Percentiles rank a stretch among this genome's conserved stretches.
phyloP scores from a whole-genome alignment of 495 filamentous ascomycete species.

The Daldinia loculata region DNA sequence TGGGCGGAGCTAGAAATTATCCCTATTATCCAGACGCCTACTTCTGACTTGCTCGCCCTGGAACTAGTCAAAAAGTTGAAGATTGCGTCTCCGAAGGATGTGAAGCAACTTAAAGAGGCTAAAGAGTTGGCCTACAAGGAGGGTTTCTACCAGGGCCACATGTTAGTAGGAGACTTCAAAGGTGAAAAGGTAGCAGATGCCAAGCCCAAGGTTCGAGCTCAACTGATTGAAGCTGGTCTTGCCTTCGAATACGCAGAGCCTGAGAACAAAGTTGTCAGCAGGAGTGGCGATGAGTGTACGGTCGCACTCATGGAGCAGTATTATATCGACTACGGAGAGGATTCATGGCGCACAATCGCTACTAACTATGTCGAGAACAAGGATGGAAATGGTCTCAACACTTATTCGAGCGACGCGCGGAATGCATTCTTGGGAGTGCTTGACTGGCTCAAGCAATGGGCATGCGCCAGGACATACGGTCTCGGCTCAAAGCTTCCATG shows the following conservation, averaged over 20 bases:
- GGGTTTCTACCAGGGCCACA: conserved; percentile 95
- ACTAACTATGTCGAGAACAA: conserved; percentile 74
- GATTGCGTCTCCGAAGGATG: conserved; percentile 95
- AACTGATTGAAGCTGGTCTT: conserved; percentile 78
- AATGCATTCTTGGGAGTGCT: conserved; percentile 85
- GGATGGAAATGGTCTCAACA: conserved; percentile 72
- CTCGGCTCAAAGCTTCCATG: conserved; percentile 95
- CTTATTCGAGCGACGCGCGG: conserved; percentile 79
- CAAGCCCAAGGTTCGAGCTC: conserved; percentile 84
- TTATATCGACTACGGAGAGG: conserved; percentile 85
- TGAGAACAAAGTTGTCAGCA: conserved; percentile 83
- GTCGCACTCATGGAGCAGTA: conserved; percentile 95
- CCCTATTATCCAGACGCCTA: conserved; percentile 89
- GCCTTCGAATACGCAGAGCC: conserved; percentile 95
- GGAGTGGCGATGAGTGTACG: conserved; percentile 89
- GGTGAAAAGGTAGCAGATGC: conserved; percentile 84
- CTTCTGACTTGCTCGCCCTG: conserved; percentile 82
- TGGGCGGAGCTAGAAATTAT: conserved; percentile 90
- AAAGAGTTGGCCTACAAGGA: conserved; percentile 98
- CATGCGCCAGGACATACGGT: conserved; percentile 90
- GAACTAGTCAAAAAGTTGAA: conserved; percentile 90
- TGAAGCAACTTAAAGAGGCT: conserved; percentile 86
- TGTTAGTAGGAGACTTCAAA: conserved; percentile 89
- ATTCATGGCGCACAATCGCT: conserved; percentile 63
- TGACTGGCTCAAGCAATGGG: conserved; percentile 94